phyloP scores from a whole-genome alignment of 345 rosid species.

The Eucalyptus pauciflora region DNA sequence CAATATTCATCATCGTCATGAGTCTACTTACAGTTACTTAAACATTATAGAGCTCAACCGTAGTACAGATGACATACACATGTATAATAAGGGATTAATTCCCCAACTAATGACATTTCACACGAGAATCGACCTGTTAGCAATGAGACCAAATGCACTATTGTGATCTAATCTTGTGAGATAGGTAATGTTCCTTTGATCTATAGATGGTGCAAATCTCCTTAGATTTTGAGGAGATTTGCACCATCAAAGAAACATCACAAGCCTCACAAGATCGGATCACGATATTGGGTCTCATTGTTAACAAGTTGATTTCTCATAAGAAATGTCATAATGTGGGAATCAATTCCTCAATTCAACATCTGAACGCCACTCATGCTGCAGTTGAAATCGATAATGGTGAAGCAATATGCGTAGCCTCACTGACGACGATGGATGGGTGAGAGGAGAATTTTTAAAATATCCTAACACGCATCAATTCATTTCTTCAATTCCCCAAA shows the following conservation, averaged over 20 bases:
- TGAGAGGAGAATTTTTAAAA: no score
- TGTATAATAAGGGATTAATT: background rate
- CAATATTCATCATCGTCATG: background rate
- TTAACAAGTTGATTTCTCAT: no score
- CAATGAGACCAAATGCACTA: background rate
- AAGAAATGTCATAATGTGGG: no score
- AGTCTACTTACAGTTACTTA: background rate
- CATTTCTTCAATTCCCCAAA: conserved; percentile 70
- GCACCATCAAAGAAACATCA: background rate
- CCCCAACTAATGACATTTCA: background rate
- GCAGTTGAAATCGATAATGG: no score
- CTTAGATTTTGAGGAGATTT: background rate
- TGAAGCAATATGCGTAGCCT: no score
- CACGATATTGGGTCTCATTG: no score
- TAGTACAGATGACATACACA: background rate
- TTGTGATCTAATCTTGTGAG: background rate
- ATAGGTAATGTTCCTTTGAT: background rate
- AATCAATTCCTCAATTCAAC: no score
- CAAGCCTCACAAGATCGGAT: no score
- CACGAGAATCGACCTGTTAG: background rate
- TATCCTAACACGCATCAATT: conserved; percentile 28
- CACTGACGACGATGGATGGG: no score
- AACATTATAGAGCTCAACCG: background rate
- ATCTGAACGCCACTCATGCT: no score
- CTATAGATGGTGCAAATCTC: background rate